Evolutionary conservation across 2,329 filamentous ascomycete species (phyloP).

Genomic region (Neonectria faginata): DNA sequence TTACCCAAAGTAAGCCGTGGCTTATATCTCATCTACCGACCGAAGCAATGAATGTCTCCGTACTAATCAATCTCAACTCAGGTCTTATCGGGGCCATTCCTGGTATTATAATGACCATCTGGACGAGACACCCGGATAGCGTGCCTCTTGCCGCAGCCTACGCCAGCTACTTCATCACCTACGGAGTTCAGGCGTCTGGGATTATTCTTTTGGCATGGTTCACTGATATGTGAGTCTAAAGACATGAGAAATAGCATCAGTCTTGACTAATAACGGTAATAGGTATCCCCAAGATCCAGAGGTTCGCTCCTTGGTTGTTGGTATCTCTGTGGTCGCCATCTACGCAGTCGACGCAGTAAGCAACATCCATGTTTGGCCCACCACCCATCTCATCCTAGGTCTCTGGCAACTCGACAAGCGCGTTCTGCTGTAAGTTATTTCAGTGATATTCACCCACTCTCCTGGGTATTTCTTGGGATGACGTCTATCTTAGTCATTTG

Average conservation of each 20-base stretch:
- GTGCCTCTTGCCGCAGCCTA: conserved; percentile 61
- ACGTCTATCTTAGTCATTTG: background rate
- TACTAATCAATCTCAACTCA: background rate
- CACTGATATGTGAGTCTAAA: conserved; percentile 54
- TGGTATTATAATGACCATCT: conserved; percentile 65
- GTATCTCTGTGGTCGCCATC: conserved; percentile 27
- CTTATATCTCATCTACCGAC: background rate
- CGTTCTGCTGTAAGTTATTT: background rate
- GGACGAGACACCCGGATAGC: conserved; percentile 58
- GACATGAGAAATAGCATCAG: background rate
- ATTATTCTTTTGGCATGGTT: conserved; percentile 66
- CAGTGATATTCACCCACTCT: no score
- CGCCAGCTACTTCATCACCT: conserved; percentile 62
- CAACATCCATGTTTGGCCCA: conserved; percentile 21
- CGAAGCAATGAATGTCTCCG: background rate
- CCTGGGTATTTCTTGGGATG: background rate
- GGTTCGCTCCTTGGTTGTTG: conserved; percentile 25
- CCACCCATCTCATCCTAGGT: conserved; percentile 13
- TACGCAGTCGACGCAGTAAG: conserved; percentile 28
- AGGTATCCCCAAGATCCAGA: conserved; percentile 30
- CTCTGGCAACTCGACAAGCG: conserved; percentile 18
- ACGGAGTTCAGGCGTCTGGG: conserved; percentile 60
- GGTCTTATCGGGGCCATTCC: conserved; percentile 60
- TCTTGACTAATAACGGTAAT: background rate
- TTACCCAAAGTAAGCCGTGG: conserved; percentile 54